Percentiles rank a stretch among this genome's conserved stretches.
Conservation (phyloP, 2,329 filamentous ascomycete species). For the Botrytis fabae region DNA sequence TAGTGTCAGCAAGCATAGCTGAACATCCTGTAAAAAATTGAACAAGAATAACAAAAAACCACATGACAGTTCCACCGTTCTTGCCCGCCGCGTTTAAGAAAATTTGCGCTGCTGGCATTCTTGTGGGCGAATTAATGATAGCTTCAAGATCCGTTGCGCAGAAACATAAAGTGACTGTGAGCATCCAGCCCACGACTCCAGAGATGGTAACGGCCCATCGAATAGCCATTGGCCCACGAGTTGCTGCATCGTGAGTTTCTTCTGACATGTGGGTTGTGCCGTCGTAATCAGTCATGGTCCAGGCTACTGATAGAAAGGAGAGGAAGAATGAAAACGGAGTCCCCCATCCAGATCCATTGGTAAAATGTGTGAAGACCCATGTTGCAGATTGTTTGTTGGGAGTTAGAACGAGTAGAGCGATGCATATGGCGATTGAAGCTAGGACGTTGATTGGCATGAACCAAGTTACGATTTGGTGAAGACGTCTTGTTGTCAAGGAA, state of each 20-base stretch:
- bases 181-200: conserved; percentile 59
- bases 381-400: conserved; percentile 57
- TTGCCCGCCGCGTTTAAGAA: conserved; percentile 61
- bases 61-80: conserved; percentile 59
- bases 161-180: conserved; percentile 64
- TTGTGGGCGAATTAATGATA: conserved; percentile 58
- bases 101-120: conserved; percentile 59
- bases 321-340: conserved; percentile 61
- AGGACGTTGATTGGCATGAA: conserved; percentile 65
- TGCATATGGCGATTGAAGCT: conserved; percentile 60
- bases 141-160: conserved; percentile 58
- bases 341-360: conserved; percentile 63
- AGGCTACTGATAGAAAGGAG: conserved; percentile 55
- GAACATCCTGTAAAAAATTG: conserved; percentile 64
- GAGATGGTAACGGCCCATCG: conserved; percentile 59
- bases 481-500: conserved; percentile 59
- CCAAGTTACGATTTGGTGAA: conserved; percentile 62
- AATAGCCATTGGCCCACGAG: conserved; percentile 60
- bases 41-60: conserved; percentile 61
- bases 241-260: conserved; percentile 64
- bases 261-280: conserved; percentile 68
- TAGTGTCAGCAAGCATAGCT: conserved; percentile 63
- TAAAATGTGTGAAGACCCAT: conserved; percentile 63
- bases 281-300: conserved; percentile 71
- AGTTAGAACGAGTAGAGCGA: conserved; percentile 58